Evolutionary conservation across 225 moss, liverwort and hornwort species (phyloP).

Genomic region (Straminergon stramineum): DNA sequence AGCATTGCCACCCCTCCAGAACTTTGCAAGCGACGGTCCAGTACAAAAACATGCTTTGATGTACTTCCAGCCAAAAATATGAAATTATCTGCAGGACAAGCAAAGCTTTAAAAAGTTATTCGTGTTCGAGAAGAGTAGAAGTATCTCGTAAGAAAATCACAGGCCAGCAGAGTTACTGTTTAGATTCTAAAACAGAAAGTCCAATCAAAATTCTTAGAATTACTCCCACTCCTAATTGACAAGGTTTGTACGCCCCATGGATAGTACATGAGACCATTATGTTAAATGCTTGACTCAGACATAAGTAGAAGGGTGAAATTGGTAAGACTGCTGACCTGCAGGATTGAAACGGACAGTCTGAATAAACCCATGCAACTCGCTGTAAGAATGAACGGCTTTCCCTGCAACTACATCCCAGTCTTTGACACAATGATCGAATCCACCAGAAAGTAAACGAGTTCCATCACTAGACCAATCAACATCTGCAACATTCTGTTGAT

Average conservation of each 20-base stretch:
- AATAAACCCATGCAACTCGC: constrained; percentile 86
- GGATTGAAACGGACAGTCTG: constrained; percentile 90
- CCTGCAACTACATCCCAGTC: constrained; percentile 83
- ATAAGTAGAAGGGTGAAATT: neutral
- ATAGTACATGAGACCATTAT: neutral
- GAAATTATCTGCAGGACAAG: constrained; percentile 61
- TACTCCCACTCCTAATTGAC: neutral
- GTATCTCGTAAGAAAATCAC: neutral
- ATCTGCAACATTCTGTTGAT: constrained; percentile 84
- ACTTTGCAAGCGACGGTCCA: constrained; percentile 74
- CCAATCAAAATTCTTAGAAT: neutral
- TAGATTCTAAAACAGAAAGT: neutral
- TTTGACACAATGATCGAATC: constrained; percentile 92
- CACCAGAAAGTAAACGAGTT: constrained; percentile 68
- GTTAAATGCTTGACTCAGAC: neutral
- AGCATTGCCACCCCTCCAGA: constrained; percentile 69
- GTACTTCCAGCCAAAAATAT: constrained; percentile 88
- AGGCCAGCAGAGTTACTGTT: neutral
- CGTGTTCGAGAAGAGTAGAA: neutral
- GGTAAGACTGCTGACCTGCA: constrained; percentile 40
- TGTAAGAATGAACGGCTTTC: constrained; percentile 81
- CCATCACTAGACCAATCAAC: constrained; percentile 94
- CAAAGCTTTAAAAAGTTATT: neutral
- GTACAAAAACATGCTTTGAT: constrained; percentile 72
- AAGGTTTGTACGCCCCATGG: neutral